These are phyloP conservation scores for Xenoacremonium recifei DNA, from an alignment of 2,329 filamentous ascomycete genomes.

Conservation along the genomic window DNA sequence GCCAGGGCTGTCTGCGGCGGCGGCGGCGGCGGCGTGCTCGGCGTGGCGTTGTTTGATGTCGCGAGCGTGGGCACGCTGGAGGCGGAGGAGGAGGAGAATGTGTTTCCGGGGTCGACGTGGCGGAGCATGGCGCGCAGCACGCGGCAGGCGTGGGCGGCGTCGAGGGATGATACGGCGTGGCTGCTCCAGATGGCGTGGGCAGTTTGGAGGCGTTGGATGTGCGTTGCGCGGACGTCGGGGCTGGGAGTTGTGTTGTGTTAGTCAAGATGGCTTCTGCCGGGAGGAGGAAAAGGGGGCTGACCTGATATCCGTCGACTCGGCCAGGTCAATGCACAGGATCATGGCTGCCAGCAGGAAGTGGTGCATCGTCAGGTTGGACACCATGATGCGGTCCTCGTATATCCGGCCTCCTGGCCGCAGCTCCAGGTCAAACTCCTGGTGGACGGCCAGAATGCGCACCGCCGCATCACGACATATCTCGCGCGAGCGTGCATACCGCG, in stretches of 20 bases:
- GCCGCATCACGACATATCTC: constrained; percentile 43
- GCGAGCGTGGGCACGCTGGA: no score
- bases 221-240: constrained; percentile 31
- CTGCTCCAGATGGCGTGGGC: constrained; percentile 44
- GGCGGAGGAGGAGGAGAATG: constrained; percentile 5
- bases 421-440: constrained; percentile 46
- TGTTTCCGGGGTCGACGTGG: constrained; percentile 28
- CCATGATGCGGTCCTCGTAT: constrained; percentile 51
- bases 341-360: constrained; percentile 60
- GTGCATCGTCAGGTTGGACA: constrained; percentile 51
- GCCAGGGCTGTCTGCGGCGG: no score
- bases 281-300: constrained; percentile 18
- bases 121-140: constrained; percentile 43
- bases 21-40: no score
- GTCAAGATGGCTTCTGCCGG: no score
- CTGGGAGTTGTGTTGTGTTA: constrained; percentile 23
- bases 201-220: constrained; percentile 35
- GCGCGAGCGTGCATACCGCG: constrained; percentile 37
- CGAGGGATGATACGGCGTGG: constrained; percentile 35
- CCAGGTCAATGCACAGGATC: constrained; percentile 54
- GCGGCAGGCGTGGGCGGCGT: constrained; percentile 42
- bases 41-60: constrained; percentile 4
- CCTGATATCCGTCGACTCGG: constrained; percentile 38
- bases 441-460: constrained; percentile 43
- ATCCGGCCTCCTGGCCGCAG: constrained; percentile 49